phyloP scores from a whole-genome alignment of 306 rosid species.

The Malus asiatica region DNA sequence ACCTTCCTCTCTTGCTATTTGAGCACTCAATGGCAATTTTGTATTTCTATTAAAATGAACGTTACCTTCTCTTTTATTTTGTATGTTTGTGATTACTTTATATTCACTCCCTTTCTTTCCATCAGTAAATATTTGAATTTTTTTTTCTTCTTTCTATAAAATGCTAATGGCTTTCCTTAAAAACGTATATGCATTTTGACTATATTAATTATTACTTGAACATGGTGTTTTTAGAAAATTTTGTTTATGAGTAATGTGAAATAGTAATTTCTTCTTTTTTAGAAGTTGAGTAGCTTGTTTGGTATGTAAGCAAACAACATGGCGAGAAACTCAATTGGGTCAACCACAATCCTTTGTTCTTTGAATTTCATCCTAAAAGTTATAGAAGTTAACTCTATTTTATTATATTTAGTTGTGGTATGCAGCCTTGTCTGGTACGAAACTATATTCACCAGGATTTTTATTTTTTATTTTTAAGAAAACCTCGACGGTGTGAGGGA shows the following conservation, averaged over 20 bases:
- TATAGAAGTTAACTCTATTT: background rate
- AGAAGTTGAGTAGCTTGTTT: background rate
- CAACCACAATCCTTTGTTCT: background rate
- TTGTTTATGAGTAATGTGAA: background rate
- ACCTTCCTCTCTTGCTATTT: background rate
- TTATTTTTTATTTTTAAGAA: too few relatives aligned
- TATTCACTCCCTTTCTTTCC: background rate
- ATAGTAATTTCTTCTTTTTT: background rate
- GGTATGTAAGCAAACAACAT: background rate
- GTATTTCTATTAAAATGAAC: background rate
- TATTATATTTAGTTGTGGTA: background rate
- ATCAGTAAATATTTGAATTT: background rate
- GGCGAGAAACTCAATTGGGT: background rate
- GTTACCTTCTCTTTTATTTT: background rate
- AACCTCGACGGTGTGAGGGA: too few relatives aligned
- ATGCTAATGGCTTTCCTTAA: slow-evolving; percentile 4
- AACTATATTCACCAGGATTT: background rate
- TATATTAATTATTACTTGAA: background rate
- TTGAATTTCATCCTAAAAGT: background rate
- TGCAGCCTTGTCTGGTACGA: background rate
- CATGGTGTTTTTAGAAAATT: background rate
- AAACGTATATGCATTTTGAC: slow-evolving; percentile 10
- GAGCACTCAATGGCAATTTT: background rate
- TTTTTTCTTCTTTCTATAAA: background rate
- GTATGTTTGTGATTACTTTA: background rate